A percentile compares a stretch with the other conserved stretches of the same genome.
phyloP scores from a whole-genome alignment of 192 early-diverging fungal genomes.

The Backusella psychrophila region DNA sequence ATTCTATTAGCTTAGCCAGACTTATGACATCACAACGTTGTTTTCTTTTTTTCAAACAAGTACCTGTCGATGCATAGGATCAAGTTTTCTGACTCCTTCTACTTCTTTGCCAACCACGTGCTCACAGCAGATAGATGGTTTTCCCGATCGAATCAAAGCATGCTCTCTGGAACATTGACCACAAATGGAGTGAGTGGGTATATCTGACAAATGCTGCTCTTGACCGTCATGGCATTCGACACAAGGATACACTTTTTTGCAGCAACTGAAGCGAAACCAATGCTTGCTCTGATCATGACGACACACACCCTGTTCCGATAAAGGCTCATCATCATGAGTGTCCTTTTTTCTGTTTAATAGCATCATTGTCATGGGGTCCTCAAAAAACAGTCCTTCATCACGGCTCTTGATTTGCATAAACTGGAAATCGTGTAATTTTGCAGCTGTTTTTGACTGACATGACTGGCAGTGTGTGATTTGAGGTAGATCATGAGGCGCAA shows the following conservation, averaged over 20 bases:
- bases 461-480: slow-evolving; percentile 37
- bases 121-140: slow-evolving; percentile 63
- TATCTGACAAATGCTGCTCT: slow-evolving; percentile 61
- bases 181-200: slow-evolving; percentile 78
- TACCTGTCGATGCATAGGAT: background rate
- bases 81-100: slow-evolving; percentile 71
- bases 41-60: background rate
- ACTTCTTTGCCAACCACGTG: slow-evolving; percentile 44
- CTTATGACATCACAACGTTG: background rate
- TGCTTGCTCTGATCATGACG: slow-evolving; percentile 78
- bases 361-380: background rate
- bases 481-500: slow-evolving; percentile 43
- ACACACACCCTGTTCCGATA: slow-evolving; percentile 79
- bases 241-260: slow-evolving; percentile 79
- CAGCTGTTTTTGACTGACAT: slow-evolving; percentile 47
- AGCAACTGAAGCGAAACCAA: slow-evolving; percentile 96
- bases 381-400: background rate
- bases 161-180: slow-evolving; percentile 87
- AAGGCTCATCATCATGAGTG: slow-evolving; percentile 43
- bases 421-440: slow-evolving; percentile 49
- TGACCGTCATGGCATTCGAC: slow-evolving; percentile 80
- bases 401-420: slow-evolving; percentile 41
- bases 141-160: slow-evolving; percentile 38
- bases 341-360: slow-evolving; percentile 8
- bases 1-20: background rate